Evolutionary conservation across 495 filamentous ascomycete genomes (phyloP).

Genomic region (Podospora anserina): DNA sequence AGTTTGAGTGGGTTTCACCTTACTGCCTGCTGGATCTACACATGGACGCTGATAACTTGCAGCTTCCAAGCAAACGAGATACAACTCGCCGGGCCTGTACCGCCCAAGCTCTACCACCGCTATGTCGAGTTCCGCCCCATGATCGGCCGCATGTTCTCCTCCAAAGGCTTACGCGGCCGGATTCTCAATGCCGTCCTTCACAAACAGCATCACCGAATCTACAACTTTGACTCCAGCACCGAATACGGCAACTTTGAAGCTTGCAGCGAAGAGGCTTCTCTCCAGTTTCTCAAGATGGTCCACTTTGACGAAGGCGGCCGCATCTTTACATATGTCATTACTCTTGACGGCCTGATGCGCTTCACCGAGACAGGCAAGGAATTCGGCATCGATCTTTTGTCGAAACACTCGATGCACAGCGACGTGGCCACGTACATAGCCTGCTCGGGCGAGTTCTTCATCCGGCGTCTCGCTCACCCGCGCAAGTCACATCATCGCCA

Average conservation of each 20-base stretch:
- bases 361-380: conserved; percentile 95
- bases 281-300: conserved; percentile 79
- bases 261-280: conserved; percentile 59
- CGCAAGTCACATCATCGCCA: background rate
- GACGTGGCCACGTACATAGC: conserved; percentile 87
- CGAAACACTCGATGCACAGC: conserved; percentile 94
- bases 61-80: conserved; percentile 94
- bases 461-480: conserved; percentile 55
- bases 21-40: background rate
- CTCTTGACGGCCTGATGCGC: conserved; percentile 76
- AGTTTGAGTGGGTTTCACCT: conserved; percentile 62
- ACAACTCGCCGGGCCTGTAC: conserved; percentile 80
- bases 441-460: conserved; percentile 89
- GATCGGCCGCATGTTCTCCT: conserved; percentile 83
- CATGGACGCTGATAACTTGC: conserved; percentile 8
- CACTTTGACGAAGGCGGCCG: conserved; percentile 81
- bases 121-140: conserved; percentile 92
- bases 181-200: conserved; percentile 81
- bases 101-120: conserved; percentile 74
- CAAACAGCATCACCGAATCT: conserved; percentile 83
- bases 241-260: conserved; percentile 56
- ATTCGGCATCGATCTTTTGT: conserved; percentile 86
- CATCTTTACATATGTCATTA: conserved; percentile 89
- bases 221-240: conserved; percentile 77
- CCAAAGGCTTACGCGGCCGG: conserved; percentile 67